Conservation (phyloP, 179 eudicot genomes). For the Sideroxylon spinosum region DNA sequence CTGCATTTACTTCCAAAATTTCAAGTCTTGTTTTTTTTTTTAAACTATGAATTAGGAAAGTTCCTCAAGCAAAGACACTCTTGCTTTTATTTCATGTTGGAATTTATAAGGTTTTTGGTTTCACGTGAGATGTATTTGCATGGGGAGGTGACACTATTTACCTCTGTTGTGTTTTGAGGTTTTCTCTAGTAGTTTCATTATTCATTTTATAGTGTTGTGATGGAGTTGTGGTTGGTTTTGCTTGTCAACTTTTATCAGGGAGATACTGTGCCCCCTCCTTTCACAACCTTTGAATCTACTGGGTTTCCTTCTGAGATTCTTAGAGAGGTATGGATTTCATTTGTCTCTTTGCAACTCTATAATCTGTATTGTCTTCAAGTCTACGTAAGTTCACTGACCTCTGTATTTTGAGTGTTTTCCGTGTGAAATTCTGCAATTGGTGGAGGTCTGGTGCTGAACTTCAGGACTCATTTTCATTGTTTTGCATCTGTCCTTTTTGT, state of each 20-base stretch:
- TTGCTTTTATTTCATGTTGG: neutral
- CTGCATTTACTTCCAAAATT: neutral
- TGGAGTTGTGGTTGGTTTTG: constrained; percentile 10
- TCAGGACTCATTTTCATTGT: constrained; percentile 49
- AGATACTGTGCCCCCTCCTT: constrained; percentile 61
- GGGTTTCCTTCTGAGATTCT: constrained; percentile 78
- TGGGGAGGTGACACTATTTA: neutral
- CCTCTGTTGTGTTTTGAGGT: neutral
- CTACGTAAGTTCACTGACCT: constrained; percentile 29
- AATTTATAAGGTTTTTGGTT: neutral
- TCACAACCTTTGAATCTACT: constrained; percentile 66
- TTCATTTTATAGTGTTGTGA: neutral
- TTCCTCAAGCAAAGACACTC: neutral
- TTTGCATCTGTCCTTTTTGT: constrained; percentile 64
- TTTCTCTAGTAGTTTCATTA: neutral
- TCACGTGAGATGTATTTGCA: neutral
- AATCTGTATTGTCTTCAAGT: constrained; percentile 18
- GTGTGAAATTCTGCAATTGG: constrained; percentile 35
- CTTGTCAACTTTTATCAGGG: constrained; percentile 44
- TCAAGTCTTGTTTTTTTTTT: neutral
- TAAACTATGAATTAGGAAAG: neutral
- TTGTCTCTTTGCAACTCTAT: constrained; percentile 15
- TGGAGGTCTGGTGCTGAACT: constrained; percentile 37
- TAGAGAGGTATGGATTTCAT: constrained; percentile 57
- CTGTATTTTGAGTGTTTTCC: constrained; percentile 21